Percentiles rank a stretch among this genome's conserved stretches.
Evolutionary conservation across 371 early-diverging fungal genomes (phyloP).

Genomic region (Actinomortierella ambigua): DNA sequence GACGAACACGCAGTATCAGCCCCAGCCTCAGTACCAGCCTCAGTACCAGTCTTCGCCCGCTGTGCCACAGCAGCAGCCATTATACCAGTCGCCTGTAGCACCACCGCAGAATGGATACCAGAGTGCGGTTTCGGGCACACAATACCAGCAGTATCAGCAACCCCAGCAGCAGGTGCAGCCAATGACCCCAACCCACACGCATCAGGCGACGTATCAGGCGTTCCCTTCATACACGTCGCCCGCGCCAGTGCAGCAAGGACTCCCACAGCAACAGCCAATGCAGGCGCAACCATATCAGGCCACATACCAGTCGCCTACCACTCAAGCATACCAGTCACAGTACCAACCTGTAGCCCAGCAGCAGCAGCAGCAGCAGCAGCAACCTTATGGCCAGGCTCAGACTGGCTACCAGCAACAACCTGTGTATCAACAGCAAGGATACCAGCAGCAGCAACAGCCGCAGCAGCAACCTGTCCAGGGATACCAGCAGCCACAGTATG

Average conservation of each 20-base stretch:
- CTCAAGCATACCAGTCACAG: conserved; percentile 25
- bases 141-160: conserved; percentile 27
- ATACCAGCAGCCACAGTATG: conserved; percentile 7
- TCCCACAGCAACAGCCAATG: conserved; percentile 23
- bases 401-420: background rate
- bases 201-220: conserved; percentile 11
- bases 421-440: conserved; percentile 11
- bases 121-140: background rate
- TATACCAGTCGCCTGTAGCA: conserved; percentile 19
- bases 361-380: too few species aligned
- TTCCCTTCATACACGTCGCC: conserved; percentile 24
- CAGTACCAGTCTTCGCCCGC: too few species aligned
- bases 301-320: conserved; percentile 23
- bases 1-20: too few species aligned
- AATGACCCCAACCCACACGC: conserved; percentile 4
- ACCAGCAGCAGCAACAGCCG: conserved; percentile 35
- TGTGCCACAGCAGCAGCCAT: conserved; percentile 35
- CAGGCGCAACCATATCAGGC: conserved; percentile 31
- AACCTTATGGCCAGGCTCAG: background rate
- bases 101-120: background rate
- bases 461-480: conserved; percentile 16
- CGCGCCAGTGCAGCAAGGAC: conserved; percentile 22
- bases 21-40: too few species aligned
- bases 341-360: conserved; percentile 15
- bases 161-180: conserved; percentile 22